Evolutionary conservation across 192 early-diverging fungal species (phyloP).

Genomic region (Radiomyces spectabilis): DNA sequence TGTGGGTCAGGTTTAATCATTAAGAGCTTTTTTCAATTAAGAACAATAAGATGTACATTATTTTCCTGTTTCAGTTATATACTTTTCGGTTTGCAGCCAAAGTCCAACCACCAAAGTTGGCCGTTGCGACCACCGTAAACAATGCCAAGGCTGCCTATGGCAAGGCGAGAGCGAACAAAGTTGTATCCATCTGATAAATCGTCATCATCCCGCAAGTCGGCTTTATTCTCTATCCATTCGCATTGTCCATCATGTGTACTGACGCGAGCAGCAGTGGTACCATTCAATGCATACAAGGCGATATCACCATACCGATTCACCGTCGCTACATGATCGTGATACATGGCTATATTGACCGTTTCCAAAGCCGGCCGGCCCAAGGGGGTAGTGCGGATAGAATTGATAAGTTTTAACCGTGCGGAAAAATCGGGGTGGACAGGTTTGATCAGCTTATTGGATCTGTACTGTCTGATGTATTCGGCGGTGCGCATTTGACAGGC

Average conservation of each 20-base stretch:
- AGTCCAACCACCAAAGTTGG: conserved; percentile 24
- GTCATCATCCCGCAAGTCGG: conserved; percentile 11
- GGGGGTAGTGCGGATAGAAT: conserved; percentile 14
- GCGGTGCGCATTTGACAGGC: conserved; percentile 20
- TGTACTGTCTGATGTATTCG: conserved; percentile 16
- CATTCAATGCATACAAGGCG: conserved; percentile 15
- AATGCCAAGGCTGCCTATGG: conserved; percentile 18
- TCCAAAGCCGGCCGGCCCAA: conserved; percentile 5
- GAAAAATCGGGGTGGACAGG: conserved; percentile 8
- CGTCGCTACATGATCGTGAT: conserved; percentile 6
- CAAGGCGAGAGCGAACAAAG: conserved; percentile 14
- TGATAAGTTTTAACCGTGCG: not conserved
- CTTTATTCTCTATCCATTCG: conserved; percentile 12
- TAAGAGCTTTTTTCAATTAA: too few relatives aligned
- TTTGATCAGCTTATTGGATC: too few relatives aligned
- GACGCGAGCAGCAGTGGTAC: conserved; percentile 5
- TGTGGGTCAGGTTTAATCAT: too few relatives aligned
- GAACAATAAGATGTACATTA: too few relatives aligned
- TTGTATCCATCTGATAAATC: conserved; percentile 25
- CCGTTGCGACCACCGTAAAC: conserved; percentile 18
- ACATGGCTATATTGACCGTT: conserved; percentile 9
- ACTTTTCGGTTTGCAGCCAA: too few relatives aligned
- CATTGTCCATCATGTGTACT: not conserved
- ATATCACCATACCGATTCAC: conserved; percentile 25
- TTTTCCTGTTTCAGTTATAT: too few relatives aligned